phyloP scores from a whole-genome alignment of 2,329 filamentous ascomycete species.

The Aspergillus pseudoterreus region DNA sequence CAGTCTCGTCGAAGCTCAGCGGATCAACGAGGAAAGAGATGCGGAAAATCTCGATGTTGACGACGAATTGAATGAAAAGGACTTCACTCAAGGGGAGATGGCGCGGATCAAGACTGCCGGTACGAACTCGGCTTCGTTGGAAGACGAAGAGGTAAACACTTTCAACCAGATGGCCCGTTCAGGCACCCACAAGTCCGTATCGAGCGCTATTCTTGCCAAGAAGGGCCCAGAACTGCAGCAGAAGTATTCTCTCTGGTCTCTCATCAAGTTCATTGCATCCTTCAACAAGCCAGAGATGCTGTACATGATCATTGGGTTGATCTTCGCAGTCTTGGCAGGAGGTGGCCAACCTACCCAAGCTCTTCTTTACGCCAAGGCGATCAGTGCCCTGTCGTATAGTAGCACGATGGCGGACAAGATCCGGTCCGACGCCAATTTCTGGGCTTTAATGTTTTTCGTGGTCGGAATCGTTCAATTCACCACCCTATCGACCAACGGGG shows the following conservation, averaged over 20 bases:
- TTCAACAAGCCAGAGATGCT: slow-evolving; percentile 74
- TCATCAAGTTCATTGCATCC: slow-evolving; percentile 73
- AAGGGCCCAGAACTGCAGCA: slow-evolving; percentile 48
- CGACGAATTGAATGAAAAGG: slow-evolving; percentile 23
- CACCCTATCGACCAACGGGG: slow-evolving; percentile 64
- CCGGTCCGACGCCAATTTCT: slow-evolving; percentile 73
- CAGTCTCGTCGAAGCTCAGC: slow-evolving; percentile 83
- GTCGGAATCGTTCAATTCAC: slow-evolving; percentile 71
- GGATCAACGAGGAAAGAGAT: slow-evolving; percentile 60
- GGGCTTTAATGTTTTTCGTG: slow-evolving; percentile 85
- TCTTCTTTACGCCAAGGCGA: slow-evolving; percentile 86
- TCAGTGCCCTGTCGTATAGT: slow-evolving; percentile 65
- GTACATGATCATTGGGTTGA: slow-evolving; percentile 68
- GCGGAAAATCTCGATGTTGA: slow-evolving; percentile 26
- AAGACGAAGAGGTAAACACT: slow-evolving; percentile 31
- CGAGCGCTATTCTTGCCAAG: slow-evolving; percentile 65
- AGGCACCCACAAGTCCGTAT: slow-evolving; percentile 54
- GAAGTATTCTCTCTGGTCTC: slow-evolving; percentile 67
- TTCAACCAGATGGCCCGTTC: slow-evolving; percentile 33
- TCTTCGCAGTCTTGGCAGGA: slow-evolving; percentile 73
- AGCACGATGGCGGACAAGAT: slow-evolving; percentile 53
- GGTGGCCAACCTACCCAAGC: slow-evolving; percentile 73
- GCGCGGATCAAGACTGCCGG: slow-evolving; percentile 30
- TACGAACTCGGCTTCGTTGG: slow-evolving; percentile 23
- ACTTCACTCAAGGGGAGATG: slow-evolving; percentile 24